A percentile compares a stretch with the other conserved stretches of the same genome.
Evolutionary conservation across 1,284 basidiomycete species (phyloP).

Genomic region (Trichosporon ovoides): DNA sequence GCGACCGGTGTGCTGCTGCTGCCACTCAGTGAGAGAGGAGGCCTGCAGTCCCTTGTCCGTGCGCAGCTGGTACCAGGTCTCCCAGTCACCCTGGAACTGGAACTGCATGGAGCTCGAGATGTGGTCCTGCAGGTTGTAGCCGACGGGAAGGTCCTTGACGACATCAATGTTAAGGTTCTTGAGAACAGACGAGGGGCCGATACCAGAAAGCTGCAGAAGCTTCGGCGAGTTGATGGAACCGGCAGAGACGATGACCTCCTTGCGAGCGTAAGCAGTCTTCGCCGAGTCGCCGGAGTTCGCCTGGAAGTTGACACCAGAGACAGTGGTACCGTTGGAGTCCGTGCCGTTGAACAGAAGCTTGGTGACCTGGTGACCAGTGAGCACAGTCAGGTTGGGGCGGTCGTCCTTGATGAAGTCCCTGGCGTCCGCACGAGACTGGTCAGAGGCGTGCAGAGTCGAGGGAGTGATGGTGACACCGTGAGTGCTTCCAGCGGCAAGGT

Average conservation of each 20-base stretch:
- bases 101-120: conserved; percentile 35
- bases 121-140: conserved; percentile 33
- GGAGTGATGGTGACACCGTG: conserved; percentile 54
- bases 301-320: conserved; percentile 58
- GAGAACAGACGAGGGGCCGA: conserved; percentile 16
- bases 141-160: conserved; percentile 23
- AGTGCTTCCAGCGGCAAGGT: conserved; percentile 20
- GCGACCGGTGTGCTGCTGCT: conserved; percentile 31
- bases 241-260: conserved; percentile 15
- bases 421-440: conserved; percentile 62
- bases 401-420: conserved; percentile 61
- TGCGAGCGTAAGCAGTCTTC: conserved; percentile 10
- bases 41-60: conserved; percentile 26
- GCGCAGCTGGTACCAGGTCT: conserved; percentile 42
- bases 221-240: conserved; percentile 14
- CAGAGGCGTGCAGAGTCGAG: conserved; percentile 61
- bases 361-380: conserved; percentile 57
- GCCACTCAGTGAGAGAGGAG: conserved; percentile 30
- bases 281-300: conserved; percentile 33
- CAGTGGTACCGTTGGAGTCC: conserved; percentile 49
- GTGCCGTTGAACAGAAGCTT: conserved; percentile 59
- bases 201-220: conserved; percentile 21
- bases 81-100: conserved; percentile 11
- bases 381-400: conserved; percentile 60
- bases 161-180: conserved; percentile 17